Percentiles rank a stretch among this genome's conserved stretches.
Evolutionary conservation across 2,329 filamentous ascomycete species (phyloP).

Genomic region (Coniochaeta sp.): DNA sequence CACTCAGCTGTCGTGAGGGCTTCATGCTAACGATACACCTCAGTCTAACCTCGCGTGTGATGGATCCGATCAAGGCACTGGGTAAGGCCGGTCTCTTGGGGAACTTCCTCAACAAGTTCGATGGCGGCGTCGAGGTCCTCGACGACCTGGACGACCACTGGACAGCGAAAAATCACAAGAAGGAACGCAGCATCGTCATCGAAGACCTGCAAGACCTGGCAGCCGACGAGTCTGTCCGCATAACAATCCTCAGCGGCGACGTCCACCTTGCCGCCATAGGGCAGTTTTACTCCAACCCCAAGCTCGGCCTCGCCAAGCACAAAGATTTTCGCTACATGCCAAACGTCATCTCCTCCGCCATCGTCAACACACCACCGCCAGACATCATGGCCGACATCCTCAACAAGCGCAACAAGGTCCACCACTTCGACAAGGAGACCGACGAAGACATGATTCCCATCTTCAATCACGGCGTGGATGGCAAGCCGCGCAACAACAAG

Average conservation of each 20-base stretch:
- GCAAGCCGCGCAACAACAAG: conserved; percentile 85
- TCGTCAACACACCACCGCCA: conserved; percentile 85
- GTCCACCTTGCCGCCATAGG: conserved; percentile 89
- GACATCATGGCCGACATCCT: conserved; percentile 84
- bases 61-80: conserved; percentile 85
- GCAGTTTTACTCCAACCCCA: conserved; percentile 90
- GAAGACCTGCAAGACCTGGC: conserved; percentile 91
- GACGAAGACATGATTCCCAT: conserved; percentile 96
- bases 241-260: conserved; percentile 89
- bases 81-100: conserved; percentile 76
- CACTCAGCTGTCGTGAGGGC: not conserved
- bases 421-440: conserved; percentile 67
- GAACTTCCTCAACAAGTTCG: conserved; percentile 77
- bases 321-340: conserved; percentile 95
- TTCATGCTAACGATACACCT: conserved; percentile 6
- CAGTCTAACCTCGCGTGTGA: conserved; percentile 72
- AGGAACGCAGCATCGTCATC: conserved; percentile 78
- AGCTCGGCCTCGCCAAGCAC: conserved; percentile 72
- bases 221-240: conserved; percentile 81
- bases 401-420: conserved; percentile 83
- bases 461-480: conserved; percentile 83
- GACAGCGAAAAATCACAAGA: conserved; percentile 92
- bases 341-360: conserved; percentile 88
- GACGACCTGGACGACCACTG: conserved; percentile 95
- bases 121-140: conserved; percentile 84